Evolutionary conservation across 2,329 filamentous ascomycete species (phyloP).

Genomic region (Scedosporium dehoogii): DNA sequence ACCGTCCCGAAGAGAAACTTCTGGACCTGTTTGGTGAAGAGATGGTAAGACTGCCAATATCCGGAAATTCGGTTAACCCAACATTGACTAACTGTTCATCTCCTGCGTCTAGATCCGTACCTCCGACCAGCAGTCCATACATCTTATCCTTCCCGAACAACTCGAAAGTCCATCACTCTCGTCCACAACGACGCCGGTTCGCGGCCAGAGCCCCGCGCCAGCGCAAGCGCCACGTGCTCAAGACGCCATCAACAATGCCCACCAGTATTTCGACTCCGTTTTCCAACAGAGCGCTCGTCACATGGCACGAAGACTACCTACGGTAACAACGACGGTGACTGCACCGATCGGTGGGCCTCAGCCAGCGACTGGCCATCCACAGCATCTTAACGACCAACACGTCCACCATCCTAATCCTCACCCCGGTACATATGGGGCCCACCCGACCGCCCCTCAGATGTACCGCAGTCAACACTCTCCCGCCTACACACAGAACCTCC

Average conservation of each 20-base stretch:
- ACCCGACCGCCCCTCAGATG: conserved; percentile 12
- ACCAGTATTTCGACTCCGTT: conserved; percentile 10
- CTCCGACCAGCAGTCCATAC: conserved; percentile 39
- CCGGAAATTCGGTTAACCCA: not conserved
- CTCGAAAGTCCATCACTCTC: conserved; percentile 16
- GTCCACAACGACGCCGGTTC: conserved; percentile 15
- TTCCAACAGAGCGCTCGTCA: conserved; percentile 4
- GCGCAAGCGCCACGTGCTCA: conserved; percentile 14
- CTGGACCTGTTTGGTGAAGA: conserved; percentile 46
- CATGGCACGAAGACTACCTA: not conserved
- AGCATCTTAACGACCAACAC: not conserved
- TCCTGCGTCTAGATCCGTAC: conserved; percentile 26
- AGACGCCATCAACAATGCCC: conserved; percentile 12
- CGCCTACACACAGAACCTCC: conserved; percentile 3
- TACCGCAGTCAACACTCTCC: conserved; percentile 9
- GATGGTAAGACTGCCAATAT: conserved; percentile 28
- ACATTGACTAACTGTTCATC: not conserved
- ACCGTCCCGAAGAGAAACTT: conserved; percentile 45
- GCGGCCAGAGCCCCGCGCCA: conserved; percentile 17
- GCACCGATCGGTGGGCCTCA: conserved; percentile 4
- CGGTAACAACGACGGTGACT: conserved; percentile 11
- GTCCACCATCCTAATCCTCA: conserved; percentile 10
- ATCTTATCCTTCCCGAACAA: conserved; percentile 39
- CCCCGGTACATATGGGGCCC: conserved; percentile 9
- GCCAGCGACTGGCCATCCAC: not conserved